Percentiles rank a stretch among this genome's conserved stretches.
Conservation (phyloP, 352 stramenopile genomes). For the Pythium rhizo-oryzae region DNA sequence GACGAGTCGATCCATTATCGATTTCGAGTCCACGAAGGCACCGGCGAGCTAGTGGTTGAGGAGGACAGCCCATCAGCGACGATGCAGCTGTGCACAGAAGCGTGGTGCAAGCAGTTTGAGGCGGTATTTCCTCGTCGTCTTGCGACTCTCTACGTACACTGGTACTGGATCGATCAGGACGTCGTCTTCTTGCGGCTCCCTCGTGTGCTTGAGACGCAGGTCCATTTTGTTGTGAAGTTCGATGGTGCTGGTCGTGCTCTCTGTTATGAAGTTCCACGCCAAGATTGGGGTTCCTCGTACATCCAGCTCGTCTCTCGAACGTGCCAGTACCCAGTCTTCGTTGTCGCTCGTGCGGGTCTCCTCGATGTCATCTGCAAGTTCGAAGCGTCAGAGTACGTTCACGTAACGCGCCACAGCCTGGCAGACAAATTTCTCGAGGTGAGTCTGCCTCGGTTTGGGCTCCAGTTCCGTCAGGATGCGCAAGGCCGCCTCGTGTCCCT, state of each 20-base stretch:
- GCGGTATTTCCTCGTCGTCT: constrained; percentile 33
- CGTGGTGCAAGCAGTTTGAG: constrained; percentile 34
- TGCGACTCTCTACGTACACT: constrained; percentile 41
- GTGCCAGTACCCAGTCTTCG: constrained; percentile 30
- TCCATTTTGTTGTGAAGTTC: constrained; percentile 26
- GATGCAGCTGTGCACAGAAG: constrained; percentile 37
- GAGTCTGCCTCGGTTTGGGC: constrained; percentile 41
- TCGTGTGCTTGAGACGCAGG: background rate
- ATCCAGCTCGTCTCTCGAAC: constrained; percentile 16
- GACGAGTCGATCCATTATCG: constrained; percentile 37
- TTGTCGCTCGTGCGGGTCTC: constrained; percentile 22
- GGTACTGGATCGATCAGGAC: constrained; percentile 49
- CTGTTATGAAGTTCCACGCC: constrained; percentile 40
- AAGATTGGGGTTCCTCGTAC: constrained; percentile 27
- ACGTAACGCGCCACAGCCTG: constrained; percentile 25
- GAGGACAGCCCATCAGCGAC: constrained; percentile 29
- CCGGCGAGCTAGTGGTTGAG: constrained; percentile 36
- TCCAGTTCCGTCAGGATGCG: constrained; percentile 38
- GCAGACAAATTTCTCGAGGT: constrained; percentile 32
- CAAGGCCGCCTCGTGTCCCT: constrained; percentile 27
- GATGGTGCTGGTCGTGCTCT: background rate
- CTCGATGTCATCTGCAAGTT: constrained; percentile 46
- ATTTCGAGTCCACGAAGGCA: constrained; percentile 26
- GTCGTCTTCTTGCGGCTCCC: constrained; percentile 43
- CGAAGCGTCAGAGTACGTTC: constrained; percentile 36